Evolutionary conservation across 2,329 filamentous ascomycete species (phyloP).

Genomic region (Fusarium denticulatum): DNA sequence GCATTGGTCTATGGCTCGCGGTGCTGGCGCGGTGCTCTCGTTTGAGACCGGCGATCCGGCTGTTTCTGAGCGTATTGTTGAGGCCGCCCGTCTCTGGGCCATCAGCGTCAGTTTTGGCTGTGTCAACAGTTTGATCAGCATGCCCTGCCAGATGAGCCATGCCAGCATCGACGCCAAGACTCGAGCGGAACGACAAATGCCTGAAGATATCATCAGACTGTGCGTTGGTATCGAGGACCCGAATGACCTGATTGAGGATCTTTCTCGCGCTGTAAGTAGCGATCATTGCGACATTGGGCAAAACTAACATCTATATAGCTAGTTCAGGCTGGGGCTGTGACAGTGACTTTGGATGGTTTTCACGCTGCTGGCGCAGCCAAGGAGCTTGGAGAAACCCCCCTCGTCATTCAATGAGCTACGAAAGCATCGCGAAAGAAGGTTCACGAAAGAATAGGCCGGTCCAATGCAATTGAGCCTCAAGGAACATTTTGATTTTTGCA

Average conservation of each 20-base stretch:
- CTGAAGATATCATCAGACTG: conserved; percentile 93
- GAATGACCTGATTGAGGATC: conserved; percentile 90
- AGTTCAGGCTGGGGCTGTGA: conserved; percentile 93
- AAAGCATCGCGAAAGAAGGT: background rate
- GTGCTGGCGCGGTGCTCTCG: conserved; percentile 91
- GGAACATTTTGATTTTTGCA: conserved; percentile 27
- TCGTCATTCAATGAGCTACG: conserved; percentile 32
- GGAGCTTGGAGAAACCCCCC: conserved; percentile 46
- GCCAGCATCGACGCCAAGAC: conserved; percentile 98
- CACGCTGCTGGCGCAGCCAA: conserved; percentile 63
- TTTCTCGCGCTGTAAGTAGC: conserved; percentile 83
- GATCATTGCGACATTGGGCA: background rate
- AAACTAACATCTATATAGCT: conserved; percentile 64
- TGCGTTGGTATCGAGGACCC: conserved; percentile 97
- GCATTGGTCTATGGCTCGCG: conserved; percentile 94
- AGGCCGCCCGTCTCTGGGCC: conserved; percentile 89
- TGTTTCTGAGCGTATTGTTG: conserved; percentile 91
- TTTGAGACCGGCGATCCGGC: conserved; percentile 92
- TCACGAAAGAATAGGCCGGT: background rate
- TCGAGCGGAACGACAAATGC: conserved; percentile 86
- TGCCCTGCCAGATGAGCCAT: conserved; percentile 99
- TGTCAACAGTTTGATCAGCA: conserved; percentile 98
- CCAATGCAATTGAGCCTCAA: background rate
- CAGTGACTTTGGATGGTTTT: conserved; percentile 84
- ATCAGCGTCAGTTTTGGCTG: conserved; percentile 98